Evolutionary conservation across 805 yeast species (phyloP).

Genomic region (Lachancea sp.): DNA sequence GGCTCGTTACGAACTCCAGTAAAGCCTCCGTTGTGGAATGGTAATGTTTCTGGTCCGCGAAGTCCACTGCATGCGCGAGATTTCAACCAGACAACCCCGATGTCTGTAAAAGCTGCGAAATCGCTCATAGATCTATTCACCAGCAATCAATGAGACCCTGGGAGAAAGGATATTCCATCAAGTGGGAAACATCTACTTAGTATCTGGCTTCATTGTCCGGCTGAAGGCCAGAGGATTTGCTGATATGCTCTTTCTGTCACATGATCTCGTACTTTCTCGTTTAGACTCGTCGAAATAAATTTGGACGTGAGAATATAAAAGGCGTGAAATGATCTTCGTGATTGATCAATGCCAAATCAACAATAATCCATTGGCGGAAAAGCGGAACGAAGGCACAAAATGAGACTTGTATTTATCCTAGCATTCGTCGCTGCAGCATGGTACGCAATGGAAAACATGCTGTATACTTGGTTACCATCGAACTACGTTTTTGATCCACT

Average conservation of each 20-base stretch:
- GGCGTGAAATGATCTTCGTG: too few relatives aligned
- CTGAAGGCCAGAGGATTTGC: too few relatives aligned
- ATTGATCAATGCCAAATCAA: too few relatives aligned
- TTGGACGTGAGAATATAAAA: too few relatives aligned
- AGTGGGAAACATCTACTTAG: too few relatives aligned
- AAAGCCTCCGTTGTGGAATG: neutral
- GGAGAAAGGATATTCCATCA: neutral
- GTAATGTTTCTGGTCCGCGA: neutral
- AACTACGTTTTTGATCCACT: constrained; percentile 65
- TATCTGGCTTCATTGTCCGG: too few relatives aligned
- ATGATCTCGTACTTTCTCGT: too few relatives aligned
- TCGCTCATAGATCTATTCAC: constrained; percentile 31
- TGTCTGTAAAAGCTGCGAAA: constrained; percentile 34
- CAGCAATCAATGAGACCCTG: constrained; percentile 15
- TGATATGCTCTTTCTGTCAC: too few relatives aligned
- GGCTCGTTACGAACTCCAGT: constrained; percentile 8
- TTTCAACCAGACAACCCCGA: constrained; percentile 25
- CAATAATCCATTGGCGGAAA: neutral
- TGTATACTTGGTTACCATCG: constrained; percentile 61
- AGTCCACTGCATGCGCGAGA: neutral
- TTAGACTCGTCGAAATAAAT: too few relatives aligned
- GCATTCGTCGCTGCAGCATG: constrained; percentile 18
- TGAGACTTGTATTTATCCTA: constrained; percentile 21
- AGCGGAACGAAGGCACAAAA: neutral
- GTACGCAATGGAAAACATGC: constrained; percentile 31